Percentiles rank a stretch among this genome's conserved stretches.
These are phyloP conservation scores for Sequoia sempervirens DNA, from an alignment of 75 land plant genomes.

Conservation along the genomic window DNA sequence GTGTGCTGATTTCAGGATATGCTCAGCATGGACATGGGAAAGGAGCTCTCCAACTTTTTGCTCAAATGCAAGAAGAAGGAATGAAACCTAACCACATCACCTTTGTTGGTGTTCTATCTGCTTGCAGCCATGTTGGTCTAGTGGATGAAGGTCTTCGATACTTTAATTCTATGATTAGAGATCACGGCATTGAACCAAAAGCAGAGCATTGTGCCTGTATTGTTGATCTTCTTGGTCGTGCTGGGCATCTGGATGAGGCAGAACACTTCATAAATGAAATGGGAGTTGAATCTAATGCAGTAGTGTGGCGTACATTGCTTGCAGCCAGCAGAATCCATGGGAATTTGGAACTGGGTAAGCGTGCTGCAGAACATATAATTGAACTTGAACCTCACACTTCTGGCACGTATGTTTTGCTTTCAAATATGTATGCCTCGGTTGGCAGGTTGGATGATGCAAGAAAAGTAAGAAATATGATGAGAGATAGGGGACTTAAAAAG, in stretches of 20 bases:
- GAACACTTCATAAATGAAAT: not conserved
- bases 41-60: not conserved
- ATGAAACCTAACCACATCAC: not conserved
- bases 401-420: conserved; percentile 4
- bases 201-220: conserved; percentile 5
- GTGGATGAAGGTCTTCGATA: not conserved
- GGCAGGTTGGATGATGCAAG: conserved; percentile 32
- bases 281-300: not conserved
- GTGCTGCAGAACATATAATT: not conserved
- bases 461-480: conserved; percentile 29
- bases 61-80: conserved; percentile 3
- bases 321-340: conserved; percentile 11
- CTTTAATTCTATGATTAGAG: not conserved
- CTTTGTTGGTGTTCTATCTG: conserved; percentile 1
- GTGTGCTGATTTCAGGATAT: conserved; percentile 1
- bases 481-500: conserved; percentile 25
- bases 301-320: conserved; percentile 6
- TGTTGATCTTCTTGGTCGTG: conserved; percentile 5
- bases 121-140: conserved; percentile 9
- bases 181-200: conserved; percentile 4
- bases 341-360: not conserved
- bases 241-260: not conserved
- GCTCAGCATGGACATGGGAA: conserved; percentile 7
- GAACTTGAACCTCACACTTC: not conserved
- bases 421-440: not conserved